These are phyloP conservation scores for Polytrichum formosum DNA, from an alignment of 225 moss, liverwort and hornwort species.

Conservation along the genomic window DNA sequence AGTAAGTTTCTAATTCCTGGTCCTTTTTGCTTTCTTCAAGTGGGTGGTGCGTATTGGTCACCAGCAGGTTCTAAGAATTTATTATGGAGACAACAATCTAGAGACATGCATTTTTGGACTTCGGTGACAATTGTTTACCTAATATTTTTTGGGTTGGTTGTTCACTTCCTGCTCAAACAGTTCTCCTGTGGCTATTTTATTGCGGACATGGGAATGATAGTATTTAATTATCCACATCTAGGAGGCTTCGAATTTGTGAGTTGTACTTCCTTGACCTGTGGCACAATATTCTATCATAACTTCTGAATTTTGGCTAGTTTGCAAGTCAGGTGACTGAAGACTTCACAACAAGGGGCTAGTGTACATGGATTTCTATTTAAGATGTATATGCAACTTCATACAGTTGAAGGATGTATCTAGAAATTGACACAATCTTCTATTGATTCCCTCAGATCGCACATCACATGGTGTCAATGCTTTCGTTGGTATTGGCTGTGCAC, in stretches of 20 bases:
- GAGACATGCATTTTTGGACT: no score
- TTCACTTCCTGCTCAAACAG: slow-evolving; percentile 36
- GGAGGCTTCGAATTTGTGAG: slow-evolving; percentile 91
- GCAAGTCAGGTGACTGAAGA: background rate
- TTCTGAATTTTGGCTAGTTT: background rate
- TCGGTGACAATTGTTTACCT: background rate
- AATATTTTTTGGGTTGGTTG: background rate
- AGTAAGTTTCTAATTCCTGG: slow-evolving; percentile 34
- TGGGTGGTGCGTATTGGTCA: no score
- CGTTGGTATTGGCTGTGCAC: slow-evolving; percentile 69
- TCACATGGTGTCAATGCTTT: slow-evolving; percentile 68
- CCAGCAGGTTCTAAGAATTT: no score
- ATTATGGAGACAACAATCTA: no score
- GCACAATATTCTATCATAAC: no score
- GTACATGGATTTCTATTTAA: background rate
- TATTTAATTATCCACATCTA: slow-evolving; percentile 59
- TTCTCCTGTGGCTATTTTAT: slow-evolving; percentile 93
- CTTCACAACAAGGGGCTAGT: slow-evolving; percentile 15
- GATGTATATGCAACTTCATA: no score
- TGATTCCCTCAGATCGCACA: slow-evolving; percentile 54
- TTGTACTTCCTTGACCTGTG: slow-evolving; percentile 15
- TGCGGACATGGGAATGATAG: slow-evolving; percentile 68
- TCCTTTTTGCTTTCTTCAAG: background rate
- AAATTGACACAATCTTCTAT: no score
- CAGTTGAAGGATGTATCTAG: no score